phyloP scores from a whole-genome alignment of 2,329 filamentous ascomycete species.

The Plenodomus biglobosus region DNA sequence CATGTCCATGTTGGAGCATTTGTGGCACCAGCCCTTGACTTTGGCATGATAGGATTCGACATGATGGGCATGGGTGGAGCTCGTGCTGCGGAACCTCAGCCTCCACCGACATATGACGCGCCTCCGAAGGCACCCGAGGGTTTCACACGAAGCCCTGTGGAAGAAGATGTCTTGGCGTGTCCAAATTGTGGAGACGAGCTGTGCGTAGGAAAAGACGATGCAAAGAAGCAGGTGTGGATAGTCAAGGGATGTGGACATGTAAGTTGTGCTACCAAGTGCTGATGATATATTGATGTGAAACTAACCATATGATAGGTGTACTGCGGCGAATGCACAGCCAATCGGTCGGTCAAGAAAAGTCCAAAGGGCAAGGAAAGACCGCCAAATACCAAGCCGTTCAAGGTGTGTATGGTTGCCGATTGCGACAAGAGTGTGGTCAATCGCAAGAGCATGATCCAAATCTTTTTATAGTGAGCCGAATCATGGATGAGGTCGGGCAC shows the following conservation, averaged over 20 bases:
- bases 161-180: conserved; percentile 75
- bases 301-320: conserved; percentile 48
- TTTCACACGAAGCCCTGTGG: conserved; percentile 75
- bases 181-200: conserved; percentile 85
- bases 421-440: conserved; percentile 43
- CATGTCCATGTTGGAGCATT: conserved; percentile 29
- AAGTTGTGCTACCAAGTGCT: conserved; percentile 40
- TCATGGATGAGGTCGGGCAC: background rate
- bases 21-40: conserved; percentile 40
- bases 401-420: conserved; percentile 49
- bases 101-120: conserved; percentile 59
- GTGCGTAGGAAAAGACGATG: conserved; percentile 66
- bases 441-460: conserved; percentile 44
- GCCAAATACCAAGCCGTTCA: conserved; percentile 44
- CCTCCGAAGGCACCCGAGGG: conserved; percentile 69
- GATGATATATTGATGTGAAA: background rate
- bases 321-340: conserved; percentile 54
- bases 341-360: conserved; percentile 41
- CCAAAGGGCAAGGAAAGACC: conserved; percentile 45
- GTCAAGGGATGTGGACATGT: conserved; percentile 92
- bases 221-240: conserved; percentile 88
- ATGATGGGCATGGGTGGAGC: conserved; percentile 35
- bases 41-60: conserved; percentile 49
- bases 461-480: conserved; percentile 40
- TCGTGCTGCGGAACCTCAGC: conserved; percentile 23